Percentiles rank a stretch among this genome's conserved stretches.
Conservation (phyloP, 371 early-diverging fungal genomes). For the Circinella umbellata region DNA sequence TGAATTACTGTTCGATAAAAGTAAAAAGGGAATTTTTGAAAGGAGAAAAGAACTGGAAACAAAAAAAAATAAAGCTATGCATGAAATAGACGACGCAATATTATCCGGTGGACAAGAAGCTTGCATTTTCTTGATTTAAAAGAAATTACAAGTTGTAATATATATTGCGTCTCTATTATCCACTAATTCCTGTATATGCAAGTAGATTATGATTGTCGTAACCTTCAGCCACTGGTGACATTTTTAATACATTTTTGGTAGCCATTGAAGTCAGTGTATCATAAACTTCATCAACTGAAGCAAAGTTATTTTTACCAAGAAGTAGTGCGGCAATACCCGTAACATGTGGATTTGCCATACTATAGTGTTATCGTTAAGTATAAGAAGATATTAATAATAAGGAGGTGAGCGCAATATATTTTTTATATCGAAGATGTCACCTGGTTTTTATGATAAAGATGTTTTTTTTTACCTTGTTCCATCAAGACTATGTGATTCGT, state of each 20-base stretch:
- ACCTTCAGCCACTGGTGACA: slow-evolving; percentile 1
- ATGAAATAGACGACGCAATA: no score
- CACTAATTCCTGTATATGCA: slow-evolving; percentile 22
- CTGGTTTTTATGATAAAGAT: slow-evolving; percentile 14
- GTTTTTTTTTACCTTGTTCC: slow-evolving; percentile 58
- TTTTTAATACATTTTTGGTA: slow-evolving; percentile 18
- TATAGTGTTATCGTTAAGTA: slow-evolving; percentile 34
- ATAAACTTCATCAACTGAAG: slow-evolving; percentile 21
- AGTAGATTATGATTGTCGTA: slow-evolving; percentile 22
- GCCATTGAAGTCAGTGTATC: slow-evolving; percentile 19
- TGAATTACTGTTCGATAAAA: no score
- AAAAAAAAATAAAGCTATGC: no score
- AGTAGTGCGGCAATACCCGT: slow-evolving; percentile 48
- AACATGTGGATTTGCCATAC: slow-evolving; percentile 77
- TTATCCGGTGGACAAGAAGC: no score
- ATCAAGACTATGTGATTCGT: slow-evolving; percentile 47
- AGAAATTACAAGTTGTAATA: neutral
- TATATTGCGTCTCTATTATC: no score
- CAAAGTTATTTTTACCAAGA: slow-evolving; percentile 23
- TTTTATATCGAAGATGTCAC: slow-evolving; percentile 1
- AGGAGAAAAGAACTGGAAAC: no score
- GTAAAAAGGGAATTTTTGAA: no score
- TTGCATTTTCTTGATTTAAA: neutral
- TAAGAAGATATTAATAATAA: neutral
- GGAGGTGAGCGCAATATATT: no score